Percentiles rank a stretch among this genome's conserved stretches.
Conservation (phyloP, 73 alveolate species). For the Stentor roeselii region DNA sequence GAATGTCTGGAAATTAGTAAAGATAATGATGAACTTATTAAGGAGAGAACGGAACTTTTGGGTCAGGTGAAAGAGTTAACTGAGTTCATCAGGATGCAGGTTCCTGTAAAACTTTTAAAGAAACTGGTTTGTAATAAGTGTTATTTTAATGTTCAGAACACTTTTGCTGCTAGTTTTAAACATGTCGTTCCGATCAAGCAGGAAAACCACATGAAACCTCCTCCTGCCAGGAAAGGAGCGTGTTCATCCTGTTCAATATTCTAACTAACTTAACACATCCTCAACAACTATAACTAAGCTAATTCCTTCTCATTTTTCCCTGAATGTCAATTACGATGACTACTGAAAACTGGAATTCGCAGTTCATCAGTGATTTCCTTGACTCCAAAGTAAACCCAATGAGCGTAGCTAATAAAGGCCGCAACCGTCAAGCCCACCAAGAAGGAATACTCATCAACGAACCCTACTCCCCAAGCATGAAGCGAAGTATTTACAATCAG, state of each 20-base stretch:
- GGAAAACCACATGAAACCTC: neutral
- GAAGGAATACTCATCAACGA: conserved; percentile 1
- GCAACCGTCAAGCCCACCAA: neutral
- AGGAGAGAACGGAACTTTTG: neutral
- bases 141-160: neutral
- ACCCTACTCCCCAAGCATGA: neutral
- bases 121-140: neutral
- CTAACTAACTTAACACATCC: neutral
- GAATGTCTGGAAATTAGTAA: neutral
- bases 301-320: no score
- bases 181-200: neutral
- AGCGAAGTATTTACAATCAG: neutral
- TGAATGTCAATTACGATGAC: neutral
- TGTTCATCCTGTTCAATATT: neutral
- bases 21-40: no score
- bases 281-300: no score
- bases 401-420: conserved; percentile 17
- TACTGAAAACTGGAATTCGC: neutral
- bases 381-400: neutral
- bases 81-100: neutral
- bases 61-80: neutral
- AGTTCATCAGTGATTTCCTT: conserved; percentile 9
- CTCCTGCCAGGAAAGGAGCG: neutral
- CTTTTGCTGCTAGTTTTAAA: neutral
- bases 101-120: neutral